These are phyloP conservation scores for Aphanocladium album DNA, from an alignment of 2,329 filamentous ascomycete genomes.

Conservation along the genomic window DNA sequence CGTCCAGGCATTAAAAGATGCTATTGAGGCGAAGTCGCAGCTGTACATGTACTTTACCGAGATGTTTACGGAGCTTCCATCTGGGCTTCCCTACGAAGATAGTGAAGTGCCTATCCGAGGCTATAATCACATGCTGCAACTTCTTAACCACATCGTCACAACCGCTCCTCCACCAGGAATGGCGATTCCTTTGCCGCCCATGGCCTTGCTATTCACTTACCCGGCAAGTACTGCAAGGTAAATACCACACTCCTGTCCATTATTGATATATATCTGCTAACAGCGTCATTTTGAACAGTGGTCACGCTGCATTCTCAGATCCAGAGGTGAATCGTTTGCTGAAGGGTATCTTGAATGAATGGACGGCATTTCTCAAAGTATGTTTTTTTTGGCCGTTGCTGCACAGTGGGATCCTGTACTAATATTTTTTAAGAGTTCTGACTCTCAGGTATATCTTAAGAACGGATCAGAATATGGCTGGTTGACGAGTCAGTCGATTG, in stretches of 20 bases:
- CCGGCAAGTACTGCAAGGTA: slow-evolving; percentile 49
- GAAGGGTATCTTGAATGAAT: slow-evolving; percentile 9
- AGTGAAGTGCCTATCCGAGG: not conserved
- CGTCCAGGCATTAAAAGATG: not conserved
- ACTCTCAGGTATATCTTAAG: slow-evolving; percentile 45
- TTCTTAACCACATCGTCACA: slow-evolving; percentile 7
- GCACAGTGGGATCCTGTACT: too few species aligned
- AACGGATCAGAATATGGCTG: slow-evolving; percentile 42
- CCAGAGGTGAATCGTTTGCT: not conserved
- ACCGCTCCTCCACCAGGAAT: slow-evolving; percentile 29
- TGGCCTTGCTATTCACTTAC: slow-evolving; percentile 29
- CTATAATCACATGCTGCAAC: slow-evolving; percentile 3
- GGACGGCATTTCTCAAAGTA: slow-evolving; percentile 1
- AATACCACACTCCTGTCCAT: too few species aligned
- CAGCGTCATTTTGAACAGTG: not conserved
- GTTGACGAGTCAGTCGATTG: slow-evolving; percentile 47
- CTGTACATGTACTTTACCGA: slow-evolving; percentile 12
- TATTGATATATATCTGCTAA: too few species aligned
- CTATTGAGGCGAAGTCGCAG: slow-evolving; percentile 4
- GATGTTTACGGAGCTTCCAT: slow-evolving; percentile 1
- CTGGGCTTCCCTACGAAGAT: not conserved
- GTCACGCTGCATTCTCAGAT: slow-evolving; percentile 1
- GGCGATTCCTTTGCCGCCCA: not conserved
- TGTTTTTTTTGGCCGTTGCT: too few species aligned
- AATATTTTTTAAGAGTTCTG: slow-evolving; percentile 36